Conservation (phyloP, 2,329 filamentous ascomycete genomes). For the Zasmidium citrigriseum region DNA sequence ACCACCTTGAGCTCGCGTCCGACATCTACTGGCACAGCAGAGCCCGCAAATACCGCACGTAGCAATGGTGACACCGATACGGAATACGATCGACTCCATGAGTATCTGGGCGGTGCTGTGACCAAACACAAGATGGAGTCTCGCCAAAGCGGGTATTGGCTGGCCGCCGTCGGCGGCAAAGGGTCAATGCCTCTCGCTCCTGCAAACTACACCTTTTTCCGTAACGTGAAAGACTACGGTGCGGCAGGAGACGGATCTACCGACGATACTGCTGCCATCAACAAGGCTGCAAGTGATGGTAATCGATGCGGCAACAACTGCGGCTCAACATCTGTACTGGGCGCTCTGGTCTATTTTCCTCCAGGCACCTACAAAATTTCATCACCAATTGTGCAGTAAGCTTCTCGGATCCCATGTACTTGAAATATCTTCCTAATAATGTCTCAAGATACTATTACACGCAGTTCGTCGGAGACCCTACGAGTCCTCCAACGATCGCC, state of each 20-base stretch:
- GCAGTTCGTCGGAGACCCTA: slow-evolving; percentile 80
- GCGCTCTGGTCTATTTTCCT: slow-evolving; percentile 88
- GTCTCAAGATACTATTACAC: slow-evolving; percentile 98
- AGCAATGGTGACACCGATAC: too few relatives aligned
- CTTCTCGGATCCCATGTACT: too few relatives aligned
- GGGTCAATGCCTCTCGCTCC: too few relatives aligned
- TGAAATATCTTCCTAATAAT: too few relatives aligned
- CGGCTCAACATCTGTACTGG: slow-evolving; percentile 76
- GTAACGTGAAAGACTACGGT: slow-evolving; percentile 48
- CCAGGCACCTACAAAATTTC: slow-evolving; percentile 81
- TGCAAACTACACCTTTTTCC: slow-evolving; percentile 13
- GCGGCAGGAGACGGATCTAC: slow-evolving; percentile 44
- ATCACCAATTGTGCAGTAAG: slow-evolving; percentile 73
- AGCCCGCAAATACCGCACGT: too few relatives aligned
- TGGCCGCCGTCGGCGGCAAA: too few relatives aligned
- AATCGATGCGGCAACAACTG: slow-evolving; percentile 59
- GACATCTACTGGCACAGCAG: too few relatives aligned
- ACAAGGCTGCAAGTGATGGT: slow-evolving; percentile 46
- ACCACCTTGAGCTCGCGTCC: too few relatives aligned
- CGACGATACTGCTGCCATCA: slow-evolving; percentile 59
- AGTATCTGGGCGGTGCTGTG: too few relatives aligned
- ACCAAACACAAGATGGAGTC: too few relatives aligned
- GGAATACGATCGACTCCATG: too few relatives aligned
- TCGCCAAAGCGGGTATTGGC: too few relatives aligned
- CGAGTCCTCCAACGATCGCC: slow-evolving; percentile 60